Base-by-base conservation (phyloP, 306 rosid genomes). In the Hippophae rhamnoides region DNA sequence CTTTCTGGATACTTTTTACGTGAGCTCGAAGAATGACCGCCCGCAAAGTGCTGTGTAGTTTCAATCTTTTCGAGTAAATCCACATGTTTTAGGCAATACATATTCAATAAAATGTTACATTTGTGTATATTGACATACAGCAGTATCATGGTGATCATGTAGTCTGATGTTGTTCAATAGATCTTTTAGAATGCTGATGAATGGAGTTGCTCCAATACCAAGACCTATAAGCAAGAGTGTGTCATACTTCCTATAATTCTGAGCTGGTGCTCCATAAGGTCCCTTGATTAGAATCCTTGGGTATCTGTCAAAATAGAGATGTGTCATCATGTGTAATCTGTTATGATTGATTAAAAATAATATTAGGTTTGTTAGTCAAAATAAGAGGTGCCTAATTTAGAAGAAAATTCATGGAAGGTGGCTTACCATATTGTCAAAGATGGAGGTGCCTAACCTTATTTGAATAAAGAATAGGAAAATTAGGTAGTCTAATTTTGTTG, bases 221-320 rank as follows among this genome's bases (percentile, higher is more conserved):
- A 87, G 84, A 43, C 98, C 98, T 41, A 90, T 56, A 43, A 87
- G 96, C 72, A 87, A 68, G 60, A 90, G 90, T 61, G 83, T 86
- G 72, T 90, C 96, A 65, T 72, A 90, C 73, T 85, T 75, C 46
- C 66, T 78, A 69, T 85, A 90, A 55, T 67, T 74, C 65, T 90
- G 98, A 58, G 98, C 90, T 13, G 98, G 98, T 55, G 98, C 98
- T 74, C 98, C 96, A 53, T 77, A 90, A 10, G 98, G 95, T 65
- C 98, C 98, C 73, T 90, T 87, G 62, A 90, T 69, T 27, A 78
- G 56, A 61, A 87, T 90, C 80, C 63, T 83, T 38, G 96, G 98
- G 65, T 84, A 87, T 58, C 84, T 79, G 68, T 31, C 13, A 58
- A 56, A 47, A 58, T 43, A 76, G 41, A 54, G 26, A 63, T 13